Evolutionary conservation across 352 stramenopile species (phyloP).

Genomic region (Phytopythium ostracodes): DNA sequence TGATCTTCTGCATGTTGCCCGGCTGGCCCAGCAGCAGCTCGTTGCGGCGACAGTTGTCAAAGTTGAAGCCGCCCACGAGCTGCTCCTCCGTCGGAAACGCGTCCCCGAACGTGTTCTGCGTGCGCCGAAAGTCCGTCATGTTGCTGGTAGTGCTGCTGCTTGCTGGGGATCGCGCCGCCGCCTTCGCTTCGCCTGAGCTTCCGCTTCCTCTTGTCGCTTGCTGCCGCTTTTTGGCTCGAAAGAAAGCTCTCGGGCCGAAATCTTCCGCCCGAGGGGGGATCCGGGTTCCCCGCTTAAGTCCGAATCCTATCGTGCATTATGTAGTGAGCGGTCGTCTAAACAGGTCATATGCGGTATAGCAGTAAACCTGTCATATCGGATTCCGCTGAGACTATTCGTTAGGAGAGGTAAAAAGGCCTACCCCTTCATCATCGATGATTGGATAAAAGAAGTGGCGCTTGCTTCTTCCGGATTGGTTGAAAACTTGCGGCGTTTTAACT

Average conservation of each 20-base stretch:
- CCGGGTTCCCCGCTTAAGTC: slow-evolving; percentile 3
- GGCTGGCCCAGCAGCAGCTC: slow-evolving; percentile 67
- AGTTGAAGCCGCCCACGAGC: slow-evolving; percentile 85
- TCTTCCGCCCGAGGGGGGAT: slow-evolving; percentile 21
- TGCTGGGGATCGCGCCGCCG: slow-evolving; percentile 13
- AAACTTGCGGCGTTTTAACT: slow-evolving; percentile 28
- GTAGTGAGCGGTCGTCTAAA: not conserved
- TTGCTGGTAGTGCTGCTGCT: slow-evolving; percentile 9
- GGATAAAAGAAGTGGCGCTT: slow-evolving; percentile 10
- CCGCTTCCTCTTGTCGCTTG: not conserved
- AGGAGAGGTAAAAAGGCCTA: slow-evolving; percentile 4
- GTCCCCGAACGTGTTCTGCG: slow-evolving; percentile 74
- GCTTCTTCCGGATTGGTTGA: slow-evolving; percentile 23
- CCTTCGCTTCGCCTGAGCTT: slow-evolving; percentile 16
- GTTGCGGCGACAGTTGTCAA: slow-evolving; percentile 93
- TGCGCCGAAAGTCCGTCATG: slow-evolving; percentile 84
- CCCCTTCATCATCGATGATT: slow-evolving; percentile 12
- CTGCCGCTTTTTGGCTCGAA: slow-evolving; percentile 1
- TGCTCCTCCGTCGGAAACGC: slow-evolving; percentile 53
- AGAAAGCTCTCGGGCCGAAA: slow-evolving; percentile 1
- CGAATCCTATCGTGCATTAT: not conserved
- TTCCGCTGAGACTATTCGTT: not conserved
- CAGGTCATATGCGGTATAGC: not conserved
- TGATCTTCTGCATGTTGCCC: slow-evolving; percentile 57
- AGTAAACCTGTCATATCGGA: not conserved